phyloP scores from a whole-genome alignment of 768 basidiomycete species.

The Lactifluus piperatus region DNA sequence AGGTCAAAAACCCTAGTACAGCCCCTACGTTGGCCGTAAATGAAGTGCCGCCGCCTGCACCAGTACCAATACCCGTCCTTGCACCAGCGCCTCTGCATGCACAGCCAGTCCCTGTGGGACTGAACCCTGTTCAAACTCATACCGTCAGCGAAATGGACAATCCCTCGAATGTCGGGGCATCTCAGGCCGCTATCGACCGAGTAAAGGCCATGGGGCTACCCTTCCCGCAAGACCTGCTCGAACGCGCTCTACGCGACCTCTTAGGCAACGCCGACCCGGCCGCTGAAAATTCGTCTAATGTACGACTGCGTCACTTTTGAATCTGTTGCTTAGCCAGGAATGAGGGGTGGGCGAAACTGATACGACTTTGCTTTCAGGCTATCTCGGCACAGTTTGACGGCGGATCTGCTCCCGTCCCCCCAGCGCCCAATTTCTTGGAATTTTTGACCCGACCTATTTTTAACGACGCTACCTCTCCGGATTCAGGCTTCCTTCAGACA shows the following conservation, averaged over 20 bases:
- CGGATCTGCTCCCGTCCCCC: constrained; percentile 35
- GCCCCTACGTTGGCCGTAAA: constrained; percentile 23
- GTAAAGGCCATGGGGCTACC: constrained; percentile 83
- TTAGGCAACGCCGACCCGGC: constrained; percentile 96
- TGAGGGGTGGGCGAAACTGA: constrained; percentile 5
- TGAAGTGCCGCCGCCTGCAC: constrained; percentile 14
- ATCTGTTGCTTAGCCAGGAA: not conserved
- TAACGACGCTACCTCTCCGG: constrained; percentile 29
- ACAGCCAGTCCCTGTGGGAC: constrained; percentile 7
- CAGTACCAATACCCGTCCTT: not conserved
- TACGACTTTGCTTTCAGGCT: constrained; percentile 40
- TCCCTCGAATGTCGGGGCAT: constrained; percentile 69
- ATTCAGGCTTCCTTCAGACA: constrained; percentile 29
- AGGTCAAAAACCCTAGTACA: not conserved
- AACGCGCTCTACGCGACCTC: constrained; percentile 79
- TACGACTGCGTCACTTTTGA: constrained; percentile 33
- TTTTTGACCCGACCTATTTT: constrained; percentile 19
- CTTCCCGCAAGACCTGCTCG: constrained; percentile 76
- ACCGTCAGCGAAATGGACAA: constrained; percentile 37
- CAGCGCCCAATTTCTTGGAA: constrained; percentile 28
- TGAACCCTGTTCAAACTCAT: constrained; percentile 23
- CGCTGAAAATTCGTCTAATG: constrained; percentile 91
- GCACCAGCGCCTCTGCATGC: constrained; percentile 21
- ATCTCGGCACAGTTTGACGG: constrained; percentile 60
- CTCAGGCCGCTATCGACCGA: constrained; percentile 68